phyloP scores from a whole-genome alignment of 2,329 filamentous ascomycete genomes.

The Cadophora malorum region DNA sequence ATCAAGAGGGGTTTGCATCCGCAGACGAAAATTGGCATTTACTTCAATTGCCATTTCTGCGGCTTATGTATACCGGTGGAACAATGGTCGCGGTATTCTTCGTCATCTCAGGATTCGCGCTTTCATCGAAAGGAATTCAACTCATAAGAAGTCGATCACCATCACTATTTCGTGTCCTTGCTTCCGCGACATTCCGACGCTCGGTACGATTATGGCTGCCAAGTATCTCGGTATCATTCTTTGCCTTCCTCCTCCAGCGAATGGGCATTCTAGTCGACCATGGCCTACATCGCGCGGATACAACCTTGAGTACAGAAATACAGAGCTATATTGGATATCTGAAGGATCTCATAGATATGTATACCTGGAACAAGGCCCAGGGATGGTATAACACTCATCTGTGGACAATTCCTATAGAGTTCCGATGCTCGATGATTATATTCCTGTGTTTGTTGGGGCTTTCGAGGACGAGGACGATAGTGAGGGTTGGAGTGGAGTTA shows the following conservation, averaged over 20 bases:
- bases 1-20: slow-evolving; percentile 24
- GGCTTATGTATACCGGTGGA: slow-evolving; percentile 50
- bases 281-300: slow-evolving; percentile 14
- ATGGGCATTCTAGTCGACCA: slow-evolving; percentile 20
- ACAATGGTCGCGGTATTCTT: slow-evolving; percentile 57
- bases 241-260: slow-evolving; percentile 30
- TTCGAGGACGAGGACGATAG: slow-evolving; percentile 19
- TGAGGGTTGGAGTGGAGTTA: slow-evolving; percentile 23
- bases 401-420: slow-evolving; percentile 34
- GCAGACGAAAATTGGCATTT: slow-evolving; percentile 19
- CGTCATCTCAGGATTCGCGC: slow-evolving; percentile 54
- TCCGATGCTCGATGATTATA: slow-evolving; percentile 31
- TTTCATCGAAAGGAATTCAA: slow-evolving; percentile 50
- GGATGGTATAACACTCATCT: slow-evolving; percentile 28
- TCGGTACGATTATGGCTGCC: slow-evolving; percentile 52
- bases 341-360: slow-evolving; percentile 13
- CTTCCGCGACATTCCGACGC: slow-evolving; percentile 52
- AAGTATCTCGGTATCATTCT: slow-evolving; percentile 49
- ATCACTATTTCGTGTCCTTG: slow-evolving; percentile 19
- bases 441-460: slow-evolving; percentile 31
- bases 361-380: slow-evolving; percentile 13
- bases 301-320: slow-evolving; percentile 23
- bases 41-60: slow-evolving; percentile 48
- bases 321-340: slow-evolving; percentile 21
- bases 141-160: slow-evolving; percentile 41